Evolutionary conservation across 2,329 filamentous ascomycete genomes (phyloP).

Genomic region (Teratosphaeria destructans): DNA sequence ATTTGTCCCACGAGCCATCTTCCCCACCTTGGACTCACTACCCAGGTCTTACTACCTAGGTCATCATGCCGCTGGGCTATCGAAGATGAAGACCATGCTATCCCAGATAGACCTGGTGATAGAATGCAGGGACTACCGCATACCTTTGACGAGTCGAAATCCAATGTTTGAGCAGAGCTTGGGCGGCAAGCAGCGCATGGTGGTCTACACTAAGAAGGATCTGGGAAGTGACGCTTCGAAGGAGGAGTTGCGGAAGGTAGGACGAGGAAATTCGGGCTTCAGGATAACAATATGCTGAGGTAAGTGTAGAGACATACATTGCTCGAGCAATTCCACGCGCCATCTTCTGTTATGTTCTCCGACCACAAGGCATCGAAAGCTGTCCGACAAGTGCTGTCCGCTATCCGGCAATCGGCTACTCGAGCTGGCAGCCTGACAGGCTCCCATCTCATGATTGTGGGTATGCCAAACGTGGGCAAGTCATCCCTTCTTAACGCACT

Average conservation of each 20-base stretch:
- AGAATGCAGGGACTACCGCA: constrained; percentile 88
- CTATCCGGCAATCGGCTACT: constrained; percentile 42
- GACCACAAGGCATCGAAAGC: constrained; percentile 35
- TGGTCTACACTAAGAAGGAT: constrained; percentile 89
- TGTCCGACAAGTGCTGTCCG: constrained; percentile 38
- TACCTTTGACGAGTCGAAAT: constrained; percentile 82
- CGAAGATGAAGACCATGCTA: constrained; percentile 72
- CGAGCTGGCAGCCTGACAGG: constrained; percentile 57
- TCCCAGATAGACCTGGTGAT: constrained; percentile 76
- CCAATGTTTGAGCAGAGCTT: constrained; percentile 75
- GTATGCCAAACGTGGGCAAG: constrained; percentile 97
- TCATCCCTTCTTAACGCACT: constrained; percentile 86
- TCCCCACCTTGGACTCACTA: constrained; percentile 63
- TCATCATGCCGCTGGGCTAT: constrained; percentile 74
- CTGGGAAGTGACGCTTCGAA: constrained; percentile 43
- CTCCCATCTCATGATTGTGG: constrained; percentile 77
- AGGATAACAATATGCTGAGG: not conserved
- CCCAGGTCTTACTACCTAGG: constrained; percentile 89
- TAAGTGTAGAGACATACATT: constrained; percentile 32
- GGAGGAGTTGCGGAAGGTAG: constrained; percentile 20
- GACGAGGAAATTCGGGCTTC: not conserved
- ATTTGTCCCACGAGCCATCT: constrained; percentile 66
- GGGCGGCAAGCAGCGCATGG: constrained; percentile 56
- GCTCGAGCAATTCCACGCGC: constrained; percentile 44
- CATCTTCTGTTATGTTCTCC: constrained; percentile 44